Evolutionary conservation across 225 moss, liverwort and hornwort genomes (phyloP).

Genomic region (Asterella californica): DNA sequence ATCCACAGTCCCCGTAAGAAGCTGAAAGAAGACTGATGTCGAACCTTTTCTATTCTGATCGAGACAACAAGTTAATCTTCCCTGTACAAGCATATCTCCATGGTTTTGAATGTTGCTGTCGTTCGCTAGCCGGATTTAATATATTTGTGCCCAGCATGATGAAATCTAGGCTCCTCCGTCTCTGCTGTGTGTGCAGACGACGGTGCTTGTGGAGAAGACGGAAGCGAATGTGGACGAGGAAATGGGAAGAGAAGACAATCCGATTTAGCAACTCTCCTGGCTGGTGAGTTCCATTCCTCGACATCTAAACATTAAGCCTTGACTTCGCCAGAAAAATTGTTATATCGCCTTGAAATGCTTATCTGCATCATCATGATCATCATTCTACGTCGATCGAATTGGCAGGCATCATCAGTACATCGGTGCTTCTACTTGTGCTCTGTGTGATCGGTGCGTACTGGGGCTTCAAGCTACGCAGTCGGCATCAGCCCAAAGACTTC

Average conservation of each 20-base stretch:
- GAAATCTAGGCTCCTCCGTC: not conserved
- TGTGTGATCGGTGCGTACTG: slow-evolving; percentile 21
- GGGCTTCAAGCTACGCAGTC: slow-evolving; percentile 32
- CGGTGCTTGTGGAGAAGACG: not conserved
- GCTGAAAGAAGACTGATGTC: not conserved
- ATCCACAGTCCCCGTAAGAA: not conserved
- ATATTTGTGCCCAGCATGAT: not conserved
- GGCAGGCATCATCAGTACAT: slow-evolving; percentile 34
- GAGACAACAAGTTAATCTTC: too few relatives aligned
- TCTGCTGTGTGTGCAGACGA: not conserved
- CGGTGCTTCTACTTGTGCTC: slow-evolving; percentile 23
- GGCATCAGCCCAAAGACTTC: slow-evolving; percentile 27
- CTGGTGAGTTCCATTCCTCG: not conserved
- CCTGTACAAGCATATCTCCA: too few relatives aligned
- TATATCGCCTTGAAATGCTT: not conserved
- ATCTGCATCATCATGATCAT: not conserved
- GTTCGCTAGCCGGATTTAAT: not conserved
- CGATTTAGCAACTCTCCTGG: not conserved
- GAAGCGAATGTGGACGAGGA: not conserved
- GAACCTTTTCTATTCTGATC: too few relatives aligned
- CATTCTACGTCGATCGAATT: not conserved
- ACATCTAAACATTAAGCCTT: too few relatives aligned
- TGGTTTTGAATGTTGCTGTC: too few relatives aligned
- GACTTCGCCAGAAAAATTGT: too few relatives aligned
- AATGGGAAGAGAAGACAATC: not conserved